A percentile compares a stretch with the other conserved stretches of the same genome.
Conservation (phyloP, 441 rosid species). For the Gossypium laxum region DNA sequence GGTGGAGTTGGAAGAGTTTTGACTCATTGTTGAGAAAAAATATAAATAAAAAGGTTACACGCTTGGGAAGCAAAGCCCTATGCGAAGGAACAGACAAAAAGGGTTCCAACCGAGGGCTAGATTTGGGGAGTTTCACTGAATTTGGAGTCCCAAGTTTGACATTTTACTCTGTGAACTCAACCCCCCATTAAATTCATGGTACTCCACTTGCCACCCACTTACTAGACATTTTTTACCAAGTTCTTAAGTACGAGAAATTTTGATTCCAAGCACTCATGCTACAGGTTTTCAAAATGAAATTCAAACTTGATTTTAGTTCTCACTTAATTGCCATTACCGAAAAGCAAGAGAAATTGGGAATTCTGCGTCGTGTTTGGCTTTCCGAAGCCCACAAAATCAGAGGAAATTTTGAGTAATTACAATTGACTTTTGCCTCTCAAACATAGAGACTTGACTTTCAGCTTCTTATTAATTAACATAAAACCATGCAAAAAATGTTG, state of each 20-base stretch:
- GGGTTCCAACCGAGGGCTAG: constrained; percentile 54
- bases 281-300: not conserved
- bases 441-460: not conserved
- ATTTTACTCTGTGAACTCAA: constrained; percentile 40
- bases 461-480: not conserved
- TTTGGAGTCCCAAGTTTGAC: constrained; percentile 52
- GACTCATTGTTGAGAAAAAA: constrained; percentile 16
- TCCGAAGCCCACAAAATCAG: constrained; percentile 28
- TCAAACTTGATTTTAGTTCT: constrained; percentile 8
- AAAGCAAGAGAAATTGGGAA: constrained; percentile 36
- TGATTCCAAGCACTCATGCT: not conserved
- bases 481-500: not conserved
- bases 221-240: constrained; percentile 22
- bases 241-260: constrained; percentile 9
- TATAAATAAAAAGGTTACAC: constrained; percentile 32
- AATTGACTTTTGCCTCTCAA: not conserved
- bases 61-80: constrained; percentile 54
- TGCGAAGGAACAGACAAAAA: constrained; percentile 58
- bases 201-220: constrained; percentile 24
- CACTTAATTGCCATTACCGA: constrained; percentile 21
- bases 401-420: constrained; percentile 31
- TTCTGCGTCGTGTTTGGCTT: constrained; percentile 29
- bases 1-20: constrained; percentile 50
- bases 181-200: constrained; percentile 27
- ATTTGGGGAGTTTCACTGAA: constrained; percentile 57